A percentile compares a stretch with the other conserved stretches of the same genome.
phyloP scores from a whole-genome alignment of 2,329 filamentous ascomycete species.

The Graphilbum ipis-grandicollis region DNA sequence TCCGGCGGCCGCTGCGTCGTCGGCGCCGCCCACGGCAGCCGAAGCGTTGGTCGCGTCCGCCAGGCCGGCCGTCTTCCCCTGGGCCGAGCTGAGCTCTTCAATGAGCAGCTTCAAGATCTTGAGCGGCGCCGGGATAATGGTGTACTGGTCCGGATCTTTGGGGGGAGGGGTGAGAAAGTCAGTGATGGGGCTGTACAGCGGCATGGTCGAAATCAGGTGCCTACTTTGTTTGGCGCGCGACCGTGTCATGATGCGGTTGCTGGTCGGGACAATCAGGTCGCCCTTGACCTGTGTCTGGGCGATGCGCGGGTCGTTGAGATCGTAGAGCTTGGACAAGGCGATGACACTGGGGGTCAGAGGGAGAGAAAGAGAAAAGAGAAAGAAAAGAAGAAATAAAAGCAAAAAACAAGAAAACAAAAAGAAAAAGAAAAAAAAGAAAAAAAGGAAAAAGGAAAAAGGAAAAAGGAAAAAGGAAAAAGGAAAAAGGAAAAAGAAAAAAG shows the following conservation, averaged over 20 bases:
- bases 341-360: conserved; percentile 70
- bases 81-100: conserved; percentile 73
- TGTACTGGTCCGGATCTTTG: conserved; percentile 74
- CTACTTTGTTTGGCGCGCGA: conserved; percentile 72
- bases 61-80: conserved; percentile 35
- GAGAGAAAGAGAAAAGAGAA: too few species aligned
- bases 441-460: too few species aligned
- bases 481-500: too few species aligned
- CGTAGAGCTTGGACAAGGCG: conserved; percentile 80
- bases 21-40: conserved; percentile 24
- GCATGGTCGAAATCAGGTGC: conserved; percentile 12
- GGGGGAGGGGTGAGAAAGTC: conserved; percentile 12
- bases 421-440: too few species aligned
- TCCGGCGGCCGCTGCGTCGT: not conserved
- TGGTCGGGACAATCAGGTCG: conserved; percentile 66
- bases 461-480: too few species aligned
- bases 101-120: conserved; percentile 96
- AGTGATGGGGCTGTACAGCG: conserved; percentile 5
- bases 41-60: conserved; percentile 15
- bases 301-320: conserved; percentile 66
- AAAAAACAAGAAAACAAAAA: too few species aligned
- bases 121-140: conserved; percentile 67
- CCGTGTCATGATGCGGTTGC: conserved; percentile 80
- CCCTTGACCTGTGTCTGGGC: conserved; percentile 73
- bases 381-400: too few species aligned